These are phyloP conservation scores for Chenopodium berlandieri DNA, from an alignment of 148 eudicot species.

Conservation along the genomic window DNA sequence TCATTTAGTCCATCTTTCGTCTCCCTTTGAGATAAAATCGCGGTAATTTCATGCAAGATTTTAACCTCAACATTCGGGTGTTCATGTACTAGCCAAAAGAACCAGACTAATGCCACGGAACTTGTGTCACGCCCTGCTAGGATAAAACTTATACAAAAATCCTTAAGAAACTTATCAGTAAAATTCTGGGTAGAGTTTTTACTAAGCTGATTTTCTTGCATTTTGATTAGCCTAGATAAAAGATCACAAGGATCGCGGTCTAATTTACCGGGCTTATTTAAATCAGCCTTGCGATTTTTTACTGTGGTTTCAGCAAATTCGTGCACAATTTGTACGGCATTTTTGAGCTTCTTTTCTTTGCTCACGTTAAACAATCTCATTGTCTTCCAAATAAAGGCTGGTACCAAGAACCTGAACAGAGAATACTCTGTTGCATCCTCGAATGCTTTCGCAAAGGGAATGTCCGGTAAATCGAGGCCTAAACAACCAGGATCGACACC, in stretches of 20 bases:
- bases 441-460: conserved; percentile 57
- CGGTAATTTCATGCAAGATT: conserved; percentile 36
- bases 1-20: background rate
- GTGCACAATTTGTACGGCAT: conserved; percentile 42
- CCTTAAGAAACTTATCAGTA: conserved; percentile 39
- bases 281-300: conserved; percentile 44
- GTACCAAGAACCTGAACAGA: conserved; percentile 47
- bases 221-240: conserved; percentile 47
- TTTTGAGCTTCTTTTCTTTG: conserved; percentile 38
- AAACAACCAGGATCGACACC: conserved; percentile 59
- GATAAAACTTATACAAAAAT: conserved; percentile 57
- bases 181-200: background rate
- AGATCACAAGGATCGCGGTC: conserved; percentile 41
- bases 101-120: conserved; percentile 54
- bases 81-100: conserved; percentile 47
- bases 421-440: conserved; percentile 57
- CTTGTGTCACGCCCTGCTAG: conserved; percentile 64
- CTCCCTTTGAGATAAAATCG: conserved; percentile 22
- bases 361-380: conserved; percentile 38
- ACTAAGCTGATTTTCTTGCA: conserved; percentile 17
- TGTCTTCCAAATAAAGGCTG: conserved; percentile 47
- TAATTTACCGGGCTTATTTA: conserved; percentile 7
- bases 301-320: conserved; percentile 55
- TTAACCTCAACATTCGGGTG: conserved; percentile 39
- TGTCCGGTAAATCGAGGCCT: conserved; percentile 38